phyloP scores from a whole-genome alignment of 768 basidiomycete species.

The Xerocomellus amylosporus region DNA sequence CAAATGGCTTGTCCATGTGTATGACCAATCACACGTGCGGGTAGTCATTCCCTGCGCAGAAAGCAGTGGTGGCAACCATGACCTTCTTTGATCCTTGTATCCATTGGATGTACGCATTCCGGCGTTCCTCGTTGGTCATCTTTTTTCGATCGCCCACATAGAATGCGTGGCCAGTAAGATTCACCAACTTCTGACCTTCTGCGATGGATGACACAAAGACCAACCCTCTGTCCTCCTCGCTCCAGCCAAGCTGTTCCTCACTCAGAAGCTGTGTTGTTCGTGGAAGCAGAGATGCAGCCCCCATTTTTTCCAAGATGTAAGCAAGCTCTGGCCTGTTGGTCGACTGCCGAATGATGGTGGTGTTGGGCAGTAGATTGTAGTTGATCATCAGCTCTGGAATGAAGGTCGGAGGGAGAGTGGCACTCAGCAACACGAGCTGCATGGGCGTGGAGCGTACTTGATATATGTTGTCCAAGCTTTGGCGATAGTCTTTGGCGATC shows the following conservation, averaged over 20 bases:
- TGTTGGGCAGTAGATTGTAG: background rate
- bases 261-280: background rate
- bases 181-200: background rate
- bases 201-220: constrained; percentile 9
- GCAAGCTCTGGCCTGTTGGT: constrained; percentile 5
- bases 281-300: background rate
- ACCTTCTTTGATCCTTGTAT: background rate
- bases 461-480: too few species aligned
- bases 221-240: constrained; percentile 7
- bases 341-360: background rate
- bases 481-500: constrained; percentile 6
- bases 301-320: constrained; percentile 1
- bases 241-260: fast-evolving
- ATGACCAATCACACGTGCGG: constrained; percentile 13
- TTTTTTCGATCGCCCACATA: constrained; percentile 9
- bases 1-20: constrained; percentile 17
- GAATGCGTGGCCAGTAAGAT: background rate
- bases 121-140: background rate
- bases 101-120: constrained; percentile 10
- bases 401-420: constrained; percentile 6
- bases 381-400: background rate
- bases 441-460: too few species aligned
- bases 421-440: constrained; percentile 18
- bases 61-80: constrained; percentile 21
- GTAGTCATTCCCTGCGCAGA: constrained; percentile 29